phyloP scores from a whole-genome alignment of 2,329 filamentous ascomycete species.

The Fusarium brachygibbosum region DNA sequence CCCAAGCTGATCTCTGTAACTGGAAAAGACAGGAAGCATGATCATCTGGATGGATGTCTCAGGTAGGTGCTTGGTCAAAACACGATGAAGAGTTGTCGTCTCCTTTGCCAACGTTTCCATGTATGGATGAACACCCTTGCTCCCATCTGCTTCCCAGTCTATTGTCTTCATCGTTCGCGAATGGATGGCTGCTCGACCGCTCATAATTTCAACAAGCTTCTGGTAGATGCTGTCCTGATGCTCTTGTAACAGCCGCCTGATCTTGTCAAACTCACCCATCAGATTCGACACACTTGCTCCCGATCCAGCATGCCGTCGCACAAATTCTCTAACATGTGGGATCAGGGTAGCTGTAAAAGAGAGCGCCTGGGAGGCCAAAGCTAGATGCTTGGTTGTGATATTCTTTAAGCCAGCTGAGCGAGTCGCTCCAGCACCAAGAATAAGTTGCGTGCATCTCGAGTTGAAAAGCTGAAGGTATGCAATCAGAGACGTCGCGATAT shows the following conservation, averaged over 20 bases:
- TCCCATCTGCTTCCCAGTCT: conserved; percentile 74
- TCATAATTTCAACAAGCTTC: conserved; percentile 94
- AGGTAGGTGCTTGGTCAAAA: conserved; percentile 84
- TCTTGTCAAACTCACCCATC: conserved; percentile 90
- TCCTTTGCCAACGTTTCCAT: conserved; percentile 92
- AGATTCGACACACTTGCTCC: conserved; percentile 67
- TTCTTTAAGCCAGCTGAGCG: conserved; percentile 91
- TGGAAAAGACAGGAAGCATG: conserved; percentile 86
- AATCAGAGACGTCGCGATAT: conserved; percentile 83
- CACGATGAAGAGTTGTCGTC: conserved; percentile 85
- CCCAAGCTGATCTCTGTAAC: conserved; percentile 84
- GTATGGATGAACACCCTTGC: conserved; percentile 70
- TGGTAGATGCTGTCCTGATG: conserved; percentile 93
- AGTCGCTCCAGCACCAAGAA: conserved; percentile 93
- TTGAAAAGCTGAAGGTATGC: conserved; percentile 95
- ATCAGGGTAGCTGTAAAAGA: conserved; percentile 89
- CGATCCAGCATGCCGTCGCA: conserved; percentile 78
- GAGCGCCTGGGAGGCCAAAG: conserved; percentile 89
- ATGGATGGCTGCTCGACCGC: conserved; percentile 78
- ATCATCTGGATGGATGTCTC: conserved; percentile 83
- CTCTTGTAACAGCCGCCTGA: conserved; percentile 85
- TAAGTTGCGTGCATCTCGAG: conserved; percentile 94
- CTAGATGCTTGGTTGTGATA: conserved; percentile 95
- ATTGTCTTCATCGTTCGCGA: conserved; percentile 80
- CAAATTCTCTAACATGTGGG: conserved; percentile 91